Evolutionary conservation across 2,329 filamentous ascomycete genomes (phyloP).

Genomic region (Immersiporthe knoxdaviesiana): DNA sequence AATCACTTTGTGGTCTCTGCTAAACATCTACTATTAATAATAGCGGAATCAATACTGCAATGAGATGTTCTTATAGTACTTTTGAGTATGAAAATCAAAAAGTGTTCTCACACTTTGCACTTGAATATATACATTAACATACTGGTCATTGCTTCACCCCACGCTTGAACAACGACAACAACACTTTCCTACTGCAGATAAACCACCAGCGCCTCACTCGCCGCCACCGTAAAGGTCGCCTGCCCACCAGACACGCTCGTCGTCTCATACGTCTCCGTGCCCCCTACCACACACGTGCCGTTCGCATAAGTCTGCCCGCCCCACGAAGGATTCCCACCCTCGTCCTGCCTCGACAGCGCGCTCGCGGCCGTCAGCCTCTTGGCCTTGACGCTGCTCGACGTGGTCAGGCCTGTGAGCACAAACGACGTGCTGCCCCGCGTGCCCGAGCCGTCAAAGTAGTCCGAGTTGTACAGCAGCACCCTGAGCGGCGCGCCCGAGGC

Average conservation of each 20-base stretch:
- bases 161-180: too few relatives aligned
- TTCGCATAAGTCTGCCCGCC: conserved; percentile 52
- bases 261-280: conserved; percentile 45
- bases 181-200: conserved; percentile 42
- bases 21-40: too few relatives aligned
- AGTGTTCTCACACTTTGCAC: too few relatives aligned
- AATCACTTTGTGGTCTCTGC: too few relatives aligned
- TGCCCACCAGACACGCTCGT: conserved; percentile 40
- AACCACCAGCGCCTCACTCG: conserved; percentile 53
- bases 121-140: too few relatives aligned
- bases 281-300: conserved; percentile 48
- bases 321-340: conserved; percentile 46
- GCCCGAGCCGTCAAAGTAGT: conserved; percentile 44
- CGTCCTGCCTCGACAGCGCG: conserved; percentile 48
- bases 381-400: conserved; percentile 41
- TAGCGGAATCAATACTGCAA: too few relatives aligned
- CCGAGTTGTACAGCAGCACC: conserved; percentile 51
- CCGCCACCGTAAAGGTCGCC: conserved; percentile 46
- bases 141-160: too few relatives aligned
- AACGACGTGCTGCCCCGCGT: conserved; percentile 44
- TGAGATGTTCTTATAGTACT: too few relatives aligned
- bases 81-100: too few relatives aligned
- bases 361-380: conserved; percentile 50
- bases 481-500: conserved; percentile 41
- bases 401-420: conserved; percentile 46